These are phyloP conservation scores for Gymnopilus dilepis DNA, from an alignment of 768 basidiomycete genomes.

Conservation along the genomic window DNA sequence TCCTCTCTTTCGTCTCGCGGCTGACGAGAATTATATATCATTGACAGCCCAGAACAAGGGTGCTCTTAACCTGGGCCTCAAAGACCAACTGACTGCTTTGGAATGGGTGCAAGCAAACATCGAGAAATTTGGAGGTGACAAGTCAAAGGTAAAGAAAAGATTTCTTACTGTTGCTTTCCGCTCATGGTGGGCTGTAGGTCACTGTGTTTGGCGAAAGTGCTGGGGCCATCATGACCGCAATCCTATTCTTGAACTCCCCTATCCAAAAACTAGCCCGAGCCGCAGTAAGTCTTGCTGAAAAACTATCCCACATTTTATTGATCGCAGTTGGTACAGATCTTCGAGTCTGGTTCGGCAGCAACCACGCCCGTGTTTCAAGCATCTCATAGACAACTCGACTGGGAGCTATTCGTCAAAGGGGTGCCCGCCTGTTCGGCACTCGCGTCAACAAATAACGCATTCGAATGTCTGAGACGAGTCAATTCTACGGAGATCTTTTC, in stretches of 20 bases:
- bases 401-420: constrained; percentile 43
- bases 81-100: constrained; percentile 50
- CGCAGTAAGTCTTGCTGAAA: constrained; percentile 27
- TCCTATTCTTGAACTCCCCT: constrained; percentile 42
- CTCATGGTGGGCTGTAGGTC: constrained; percentile 34
- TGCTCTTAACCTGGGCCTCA: constrained; percentile 51
- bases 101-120: constrained; percentile 68
- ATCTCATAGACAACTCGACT: constrained; percentile 36
- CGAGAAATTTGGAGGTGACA: constrained; percentile 61
- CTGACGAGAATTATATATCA: neutral
- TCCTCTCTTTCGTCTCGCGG: neutral
- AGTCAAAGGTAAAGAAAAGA: constrained; percentile 28
- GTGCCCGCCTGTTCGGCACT: constrained; percentile 39
- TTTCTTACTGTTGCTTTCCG: neutral
- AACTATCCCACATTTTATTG: no score
- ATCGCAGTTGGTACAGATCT: constrained; percentile 35
- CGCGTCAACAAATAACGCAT: constrained; percentile 34
- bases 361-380: constrained; percentile 37
- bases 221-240: constrained; percentile 51
- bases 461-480: constrained; percentile 37
- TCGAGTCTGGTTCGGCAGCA: constrained; percentile 47
- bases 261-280: constrained; percentile 39
- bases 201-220: constrained; percentile 62
- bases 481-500: constrained; percentile 30
- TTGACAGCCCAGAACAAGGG: constrained; percentile 37